Percentiles rank a stretch among this genome's conserved stretches.
phyloP scores from a whole-genome alignment of 1,284 basidiomycete species.

The Irpex sp. region DNA sequence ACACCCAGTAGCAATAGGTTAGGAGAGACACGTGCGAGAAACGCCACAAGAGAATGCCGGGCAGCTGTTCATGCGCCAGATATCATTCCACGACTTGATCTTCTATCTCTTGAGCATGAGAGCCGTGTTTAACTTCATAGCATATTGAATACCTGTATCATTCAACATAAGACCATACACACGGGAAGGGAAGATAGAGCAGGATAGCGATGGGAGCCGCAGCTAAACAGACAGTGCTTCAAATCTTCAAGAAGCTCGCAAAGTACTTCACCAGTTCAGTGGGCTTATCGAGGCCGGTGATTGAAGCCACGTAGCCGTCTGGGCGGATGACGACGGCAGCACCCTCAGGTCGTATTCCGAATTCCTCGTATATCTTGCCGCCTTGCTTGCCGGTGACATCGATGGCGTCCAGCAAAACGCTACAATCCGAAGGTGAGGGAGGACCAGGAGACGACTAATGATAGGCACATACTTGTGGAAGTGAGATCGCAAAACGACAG shows the following conservation, averaged over 20 bases:
- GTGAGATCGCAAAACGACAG: conserved; percentile 17
- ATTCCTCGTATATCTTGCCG: neutral
- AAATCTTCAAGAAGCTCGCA: neutral
- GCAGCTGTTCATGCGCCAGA: too few relatives aligned
- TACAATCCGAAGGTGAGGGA: neutral
- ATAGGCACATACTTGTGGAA: conserved; percentile 19
- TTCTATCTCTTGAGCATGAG: too few relatives aligned
- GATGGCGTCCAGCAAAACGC: neutral
- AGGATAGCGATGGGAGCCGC: too few relatives aligned
- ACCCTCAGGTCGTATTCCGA: neutral
- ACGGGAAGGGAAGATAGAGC: too few relatives aligned
- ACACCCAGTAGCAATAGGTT: too few relatives aligned
- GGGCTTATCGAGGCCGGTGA: neutral
- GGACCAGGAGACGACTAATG: neutral
- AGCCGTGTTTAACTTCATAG: too few relatives aligned
- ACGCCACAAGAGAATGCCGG: too few relatives aligned
- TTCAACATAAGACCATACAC: too few relatives aligned
- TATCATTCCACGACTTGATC: too few relatives aligned
- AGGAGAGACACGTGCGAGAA: too few relatives aligned
- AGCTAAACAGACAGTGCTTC: too few relatives aligned
- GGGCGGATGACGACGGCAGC: neutral
- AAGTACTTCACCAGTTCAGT: neutral
- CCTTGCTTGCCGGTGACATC: neutral
- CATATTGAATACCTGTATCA: too few relatives aligned
- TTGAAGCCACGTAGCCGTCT: neutral